Evolutionary conservation across 352 stramenopile species (phyloP), one percentile per base, ranked within the genome.

Genomic region (Poterioochromonas sp.): DNA sequence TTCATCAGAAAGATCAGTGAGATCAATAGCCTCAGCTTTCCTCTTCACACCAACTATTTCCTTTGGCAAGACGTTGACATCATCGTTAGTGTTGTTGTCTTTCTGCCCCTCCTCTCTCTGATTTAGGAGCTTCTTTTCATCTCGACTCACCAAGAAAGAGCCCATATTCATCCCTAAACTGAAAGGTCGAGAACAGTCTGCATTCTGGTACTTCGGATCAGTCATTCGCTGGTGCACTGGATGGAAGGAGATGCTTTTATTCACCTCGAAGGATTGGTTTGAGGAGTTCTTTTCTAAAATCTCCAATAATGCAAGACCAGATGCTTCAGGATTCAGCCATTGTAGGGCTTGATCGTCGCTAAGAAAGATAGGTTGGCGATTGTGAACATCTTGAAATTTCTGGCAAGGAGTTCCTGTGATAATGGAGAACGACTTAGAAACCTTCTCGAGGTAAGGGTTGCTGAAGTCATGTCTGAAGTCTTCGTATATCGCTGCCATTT

Each of bases 401-500:
- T 32, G 0, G 11, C 20, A 58, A 26, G 65, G 11, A 3, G 34
- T 37, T 51, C 37, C 18, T 2, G 65, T 74, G 15, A 74, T 11
- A 8, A 74, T 54, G 29, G 65, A 29, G 29, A 74, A 74, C 5
- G 65, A 40, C 35, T 35, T 74, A n/a, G 65, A 26, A 39, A 15
- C 11, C 8, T 65, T 35, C n/a, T 39, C 26, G 41, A 1, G 2
- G 41, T 29, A 47, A 2, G 1, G 26, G 15, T 41, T 12, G 15
- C 26, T 29, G 41, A 18, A 29, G 29, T 68, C 58, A 32, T n/a
- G 39, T 34, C 2, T 62, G 8, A 22, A 5, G 1, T 71, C 62
- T 44, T 71, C 62, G 41, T 71, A 71, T 41, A 71, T 71, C 3
- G 34, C 62, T 26, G 65, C 39, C 37, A 74, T 51, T 54, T 40